A percentile compares a stretch with the other conserved stretches of the same genome.
Conservation (phyloP, 148 eudicot genomes). For the Chenopodium quinoa region DNA sequence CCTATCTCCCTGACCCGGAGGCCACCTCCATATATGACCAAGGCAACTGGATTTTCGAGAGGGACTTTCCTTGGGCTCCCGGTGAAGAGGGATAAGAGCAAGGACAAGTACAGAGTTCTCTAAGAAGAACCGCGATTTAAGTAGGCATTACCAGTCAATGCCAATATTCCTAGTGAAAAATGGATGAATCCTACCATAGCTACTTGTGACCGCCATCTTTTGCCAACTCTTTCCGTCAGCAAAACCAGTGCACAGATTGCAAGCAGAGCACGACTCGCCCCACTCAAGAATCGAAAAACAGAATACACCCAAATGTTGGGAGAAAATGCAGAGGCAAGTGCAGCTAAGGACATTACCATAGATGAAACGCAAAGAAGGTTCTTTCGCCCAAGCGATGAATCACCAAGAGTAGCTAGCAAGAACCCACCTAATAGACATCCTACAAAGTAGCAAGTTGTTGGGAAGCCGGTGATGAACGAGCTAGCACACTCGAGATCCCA, state of each 20-base stretch:
- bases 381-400: slow-evolving; percentile 28
- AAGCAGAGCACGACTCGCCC: slow-evolving; percentile 17
- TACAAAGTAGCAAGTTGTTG: slow-evolving; percentile 20
- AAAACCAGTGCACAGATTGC: slow-evolving; percentile 13
- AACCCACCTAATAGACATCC: slow-evolving; percentile 28
- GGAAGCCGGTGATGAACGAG: slow-evolving; percentile 14
- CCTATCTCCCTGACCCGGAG: too few relatives aligned
- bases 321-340: slow-evolving; percentile 25
- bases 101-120: slow-evolving; percentile 24
- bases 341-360: slow-evolving; percentile 20
- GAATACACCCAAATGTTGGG: slow-evolving; percentile 30
- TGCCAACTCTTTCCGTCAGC: slow-evolving; percentile 24
- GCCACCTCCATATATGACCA: too few relatives aligned
- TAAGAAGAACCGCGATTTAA: slow-evolving; percentile 20
- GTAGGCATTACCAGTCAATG: slow-evolving; percentile 17
- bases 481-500: slow-evolving; percentile 25
- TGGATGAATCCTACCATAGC: slow-evolving; percentile 22
- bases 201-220: slow-evolving; percentile 19
- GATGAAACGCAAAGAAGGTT: slow-evolving; percentile 18
- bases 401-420: slow-evolving; percentile 14
- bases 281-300: slow-evolving; percentile 17
- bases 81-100: too few relatives aligned
- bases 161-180: slow-evolving; percentile 26
- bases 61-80: too few relatives aligned
- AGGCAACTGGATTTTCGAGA: too few relatives aligned